phyloP scores from a whole-genome alignment of 1,284 basidiomycete genomes.

The Cutaneotrichosporon sp. region DNA sequence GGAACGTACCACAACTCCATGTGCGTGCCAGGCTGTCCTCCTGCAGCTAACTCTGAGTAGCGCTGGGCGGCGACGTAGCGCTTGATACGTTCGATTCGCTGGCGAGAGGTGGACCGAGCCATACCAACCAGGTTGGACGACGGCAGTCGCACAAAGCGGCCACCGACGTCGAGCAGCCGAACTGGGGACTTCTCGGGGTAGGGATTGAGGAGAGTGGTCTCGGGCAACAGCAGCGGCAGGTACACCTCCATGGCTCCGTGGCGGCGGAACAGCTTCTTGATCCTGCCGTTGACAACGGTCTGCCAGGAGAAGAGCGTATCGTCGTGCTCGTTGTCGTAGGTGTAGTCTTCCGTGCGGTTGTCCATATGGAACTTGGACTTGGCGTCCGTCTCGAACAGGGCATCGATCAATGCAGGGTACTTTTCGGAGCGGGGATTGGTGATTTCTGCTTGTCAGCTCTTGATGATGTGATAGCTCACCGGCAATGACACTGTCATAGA shows the following conservation, averaged over 20 bases:
- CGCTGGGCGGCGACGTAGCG: conserved; percentile 79
- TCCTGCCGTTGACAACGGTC: conserved; percentile 68
- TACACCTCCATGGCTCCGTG: conserved; percentile 84
- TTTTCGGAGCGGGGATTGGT: conserved; percentile 50
- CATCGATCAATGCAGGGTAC: conserved; percentile 43
- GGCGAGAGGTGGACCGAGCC: conserved; percentile 77
- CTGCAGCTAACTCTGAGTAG: conserved; percentile 55
- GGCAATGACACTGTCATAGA: conserved; percentile 41
- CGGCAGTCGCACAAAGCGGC: conserved; percentile 77
- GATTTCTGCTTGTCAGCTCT: conserved; percentile 36
- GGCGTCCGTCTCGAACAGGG: conserved; percentile 39
- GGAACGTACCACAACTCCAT: conserved; percentile 46
- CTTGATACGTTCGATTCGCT: conserved; percentile 77
- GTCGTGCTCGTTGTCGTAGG: conserved; percentile 80
- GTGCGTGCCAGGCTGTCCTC: conserved; percentile 47
- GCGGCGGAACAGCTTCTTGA: conserved; percentile 75
- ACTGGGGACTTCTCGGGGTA: conserved; percentile 66
- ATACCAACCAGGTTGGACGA: conserved; percentile 78
- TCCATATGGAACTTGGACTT: conserved; percentile 62
- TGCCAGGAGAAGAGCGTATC: conserved; percentile 56
- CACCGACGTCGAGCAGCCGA: conserved; percentile 75
- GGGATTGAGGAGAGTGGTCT: conserved; percentile 59
- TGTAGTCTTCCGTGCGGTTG: conserved; percentile 65
- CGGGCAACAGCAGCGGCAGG: conserved; percentile 78
- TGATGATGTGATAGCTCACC: too few relatives aligned